phyloP scores from a whole-genome alignment of 257 asterid genomes.

The Parsonsia alboflavescens region DNA sequence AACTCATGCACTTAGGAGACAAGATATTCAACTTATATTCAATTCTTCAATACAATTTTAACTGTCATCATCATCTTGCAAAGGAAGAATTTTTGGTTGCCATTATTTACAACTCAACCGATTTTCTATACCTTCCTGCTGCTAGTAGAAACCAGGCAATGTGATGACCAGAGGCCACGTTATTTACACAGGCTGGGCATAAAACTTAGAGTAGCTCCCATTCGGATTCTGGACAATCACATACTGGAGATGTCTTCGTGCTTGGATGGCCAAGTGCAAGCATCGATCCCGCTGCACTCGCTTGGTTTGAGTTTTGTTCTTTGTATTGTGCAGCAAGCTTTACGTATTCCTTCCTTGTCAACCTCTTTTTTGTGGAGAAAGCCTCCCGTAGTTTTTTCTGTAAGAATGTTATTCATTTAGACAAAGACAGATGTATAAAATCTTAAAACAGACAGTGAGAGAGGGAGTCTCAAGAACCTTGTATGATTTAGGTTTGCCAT shows the following conservation, averaged over 20 bases:
- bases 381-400: slow-evolving; percentile 59
- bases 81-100: background rate
- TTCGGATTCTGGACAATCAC: slow-evolving; percentile 28
- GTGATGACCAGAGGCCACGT: background rate
- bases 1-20: background rate
- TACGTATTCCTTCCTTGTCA: slow-evolving; percentile 37
- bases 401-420: slow-evolving; percentile 8
- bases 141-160: slow-evolving; percentile 6
- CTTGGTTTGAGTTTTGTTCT: slow-evolving; percentile 9
- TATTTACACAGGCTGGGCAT: background rate
- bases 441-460: background rate
- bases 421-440: background rate
- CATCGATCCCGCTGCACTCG: slow-evolving; percentile 7
- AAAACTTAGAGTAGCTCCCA: slow-evolving; percentile 39
- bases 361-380: slow-evolving; percentile 44
- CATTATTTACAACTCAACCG: slow-evolving; percentile 15
- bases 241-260: slow-evolving; percentile 8
- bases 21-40: background rate
- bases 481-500: slow-evolving; percentile 50
- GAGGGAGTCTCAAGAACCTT: slow-evolving; percentile 39
- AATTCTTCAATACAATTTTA: background rate
- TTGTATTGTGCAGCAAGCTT: slow-evolving; percentile 22
- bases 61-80: background rate
- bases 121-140: slow-evolving; percentile 8
- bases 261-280: slow-evolving; percentile 15